Evolutionary conservation across 208 protist genomes (phyloP).

Genomic region (Leptomonas pyrrhocoris): DNA sequence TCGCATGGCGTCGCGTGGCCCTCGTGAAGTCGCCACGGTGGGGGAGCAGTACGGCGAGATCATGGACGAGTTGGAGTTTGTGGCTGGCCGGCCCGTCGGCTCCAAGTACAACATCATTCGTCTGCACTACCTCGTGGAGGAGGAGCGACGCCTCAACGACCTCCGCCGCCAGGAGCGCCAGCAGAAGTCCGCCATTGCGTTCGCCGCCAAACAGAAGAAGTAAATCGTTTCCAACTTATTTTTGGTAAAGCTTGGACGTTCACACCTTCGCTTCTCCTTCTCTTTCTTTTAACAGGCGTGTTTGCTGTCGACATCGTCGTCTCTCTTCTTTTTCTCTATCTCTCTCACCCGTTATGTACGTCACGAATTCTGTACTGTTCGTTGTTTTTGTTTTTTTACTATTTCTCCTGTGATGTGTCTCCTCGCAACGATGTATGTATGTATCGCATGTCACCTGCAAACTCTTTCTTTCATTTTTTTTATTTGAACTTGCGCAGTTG

Average conservation of each 20-base stretch:
- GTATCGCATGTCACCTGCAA: too few species aligned
- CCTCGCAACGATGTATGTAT: too few species aligned
- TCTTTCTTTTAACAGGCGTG: conserved; percentile 5
- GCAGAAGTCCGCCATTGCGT: conserved; percentile 9
- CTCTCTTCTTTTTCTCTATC: conserved; percentile 1
- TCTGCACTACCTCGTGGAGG: conserved; percentile 76
- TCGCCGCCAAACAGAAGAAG: not conserved
- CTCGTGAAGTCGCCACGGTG: conserved; percentile 44
- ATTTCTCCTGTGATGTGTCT: too few species aligned
- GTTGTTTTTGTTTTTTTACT: not conserved
- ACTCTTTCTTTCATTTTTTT: not conserved
- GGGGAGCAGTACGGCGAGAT: conserved; percentile 69
- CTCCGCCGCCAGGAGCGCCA: conserved; percentile 41
- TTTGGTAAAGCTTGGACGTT: too few species aligned
- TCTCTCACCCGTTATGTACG: not conserved
- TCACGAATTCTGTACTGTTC: not conserved
- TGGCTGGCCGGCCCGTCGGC: conserved; percentile 65
- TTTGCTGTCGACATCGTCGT: conserved; percentile 18
- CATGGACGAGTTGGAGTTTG: conserved; percentile 76
- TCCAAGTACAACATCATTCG: conserved; percentile 84
- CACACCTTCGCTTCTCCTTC: conserved; percentile 4
- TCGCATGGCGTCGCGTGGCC: conserved; percentile 29
- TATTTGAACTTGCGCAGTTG: not conserved
- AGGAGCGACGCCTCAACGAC: conserved; percentile 58
- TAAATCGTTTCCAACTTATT: not conserved